Evolutionary conservation across 805 yeast genomes (phyloP).

Genomic region (Nakazawaea holstii): DNA sequence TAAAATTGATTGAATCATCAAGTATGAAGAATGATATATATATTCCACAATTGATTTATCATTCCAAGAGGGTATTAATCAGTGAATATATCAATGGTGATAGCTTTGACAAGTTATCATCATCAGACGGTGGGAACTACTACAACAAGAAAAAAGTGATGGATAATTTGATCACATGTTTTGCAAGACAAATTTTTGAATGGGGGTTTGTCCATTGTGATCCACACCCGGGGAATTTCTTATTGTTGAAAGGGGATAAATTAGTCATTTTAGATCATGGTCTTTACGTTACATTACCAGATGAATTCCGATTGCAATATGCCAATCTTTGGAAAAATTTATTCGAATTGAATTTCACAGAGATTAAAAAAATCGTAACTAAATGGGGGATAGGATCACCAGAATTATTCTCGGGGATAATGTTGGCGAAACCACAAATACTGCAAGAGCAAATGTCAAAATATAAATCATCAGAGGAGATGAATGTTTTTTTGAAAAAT

Average conservation of each 20-base stretch:
- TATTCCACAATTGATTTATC: constrained; percentile 48
- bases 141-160: constrained; percentile 37
- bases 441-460: constrained; percentile 19
- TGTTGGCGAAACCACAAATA: constrained; percentile 43
- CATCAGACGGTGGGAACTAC: background rate
- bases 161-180: constrained; percentile 43
- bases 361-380: constrained; percentile 41
- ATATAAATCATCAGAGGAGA: constrained; percentile 31
- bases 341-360: constrained; percentile 44
- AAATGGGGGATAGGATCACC: constrained; percentile 69
- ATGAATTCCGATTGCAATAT: constrained; percentile 49
- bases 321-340: constrained; percentile 58
- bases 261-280: constrained; percentile 75
- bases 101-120: constrained; percentile 19
- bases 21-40: constrained; percentile 37
- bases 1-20: constrained; percentile 35
- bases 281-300: constrained; percentile 50
- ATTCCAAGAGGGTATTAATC: constrained; percentile 47
- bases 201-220: constrained; percentile 72
- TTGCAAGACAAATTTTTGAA: constrained; percentile 53
- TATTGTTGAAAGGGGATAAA: constrained; percentile 45
- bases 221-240: constrained; percentile 77
- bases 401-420: constrained; percentile 55
- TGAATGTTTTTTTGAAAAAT: constrained; percentile 36
- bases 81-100: constrained; percentile 79